Base-by-base conservation (phyloP, 2,329 filamentous ascomycete species). In the Fusarium mexicanum region DNA sequence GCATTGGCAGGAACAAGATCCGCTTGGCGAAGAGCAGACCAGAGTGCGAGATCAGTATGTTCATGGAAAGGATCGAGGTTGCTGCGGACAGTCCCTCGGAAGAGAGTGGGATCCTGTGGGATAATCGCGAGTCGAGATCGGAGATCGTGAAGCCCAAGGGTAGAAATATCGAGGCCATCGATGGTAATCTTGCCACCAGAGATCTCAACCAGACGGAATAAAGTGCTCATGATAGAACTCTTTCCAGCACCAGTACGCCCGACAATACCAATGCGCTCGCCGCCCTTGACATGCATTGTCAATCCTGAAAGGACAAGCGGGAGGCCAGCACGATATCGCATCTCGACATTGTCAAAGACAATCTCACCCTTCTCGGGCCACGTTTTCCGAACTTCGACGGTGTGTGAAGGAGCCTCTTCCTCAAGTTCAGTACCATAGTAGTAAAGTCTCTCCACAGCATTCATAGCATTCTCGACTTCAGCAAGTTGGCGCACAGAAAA, bases 401-500 rank as follows among this genome's bases (percentile, higher is more conserved):
- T 92, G 77, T 95, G 93, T 4, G 95, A 86, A 0, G 95, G 94
- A 0, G 96, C 94, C 82, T 98, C 96, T 80, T 98, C 93, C 72
- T 97, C 95, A 9, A 99, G 89, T 76, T 94, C 84, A 2, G 90
- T 94, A 62, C 94, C 95, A 81, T 98, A 98, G 85, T 97, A 94
- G 80, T 95, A 91, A 40, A 98, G 87, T 57, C 96, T 92, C 84
- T 98, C 96, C 0, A 97, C 96, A 1, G 95, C 92, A 81, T 98
- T 98, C 96, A 98, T 98, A 80, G 95, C 94, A 83, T 98, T 98
- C 83, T 98, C 96, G 14, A 98, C 94, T 82, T 98, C 96, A 33
- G 96, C 96, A 13, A 98, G 87, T 83, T 98, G 96, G 24, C 96
- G 91, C 24, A 98, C 94, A 2, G 94, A 96, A 82, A 98, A 98